Conservation (phyloP, 148 eudicot genomes). For the Silene latifolia region DNA sequence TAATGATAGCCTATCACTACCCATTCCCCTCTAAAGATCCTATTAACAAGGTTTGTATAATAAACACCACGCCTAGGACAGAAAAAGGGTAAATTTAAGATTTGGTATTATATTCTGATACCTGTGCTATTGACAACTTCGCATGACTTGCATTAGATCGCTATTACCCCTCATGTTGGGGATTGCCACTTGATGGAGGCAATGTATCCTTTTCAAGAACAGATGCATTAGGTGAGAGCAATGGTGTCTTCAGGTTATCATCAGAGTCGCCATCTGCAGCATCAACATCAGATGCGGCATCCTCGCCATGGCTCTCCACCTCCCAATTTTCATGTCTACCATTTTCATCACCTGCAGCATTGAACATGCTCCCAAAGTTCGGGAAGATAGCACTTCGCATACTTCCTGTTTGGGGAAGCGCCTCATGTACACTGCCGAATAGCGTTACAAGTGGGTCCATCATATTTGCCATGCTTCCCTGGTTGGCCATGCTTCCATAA, state of each 20-base stretch:
- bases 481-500: constrained; percentile 70
- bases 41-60: no score
- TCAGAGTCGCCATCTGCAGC: constrained; percentile 47
- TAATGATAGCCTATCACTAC: no score
- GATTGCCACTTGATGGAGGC: constrained; percentile 38
- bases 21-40: no score
- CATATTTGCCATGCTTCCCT: constrained; percentile 38
- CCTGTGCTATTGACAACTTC: constrained; percentile 32
- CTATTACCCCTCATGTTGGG: constrained; percentile 49
- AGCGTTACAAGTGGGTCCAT: constrained; percentile 82
- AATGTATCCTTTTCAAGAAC: constrained; percentile 48
- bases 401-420: constrained; percentile 55
- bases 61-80: no score
- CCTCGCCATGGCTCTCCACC: constrained; percentile 19
- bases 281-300: constrained; percentile 21
- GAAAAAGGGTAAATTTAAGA: no score
- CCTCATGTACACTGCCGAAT: constrained; percentile 78
- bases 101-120: no score
- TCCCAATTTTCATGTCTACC: constrained; percentile 47
- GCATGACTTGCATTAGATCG: constrained; percentile 43
- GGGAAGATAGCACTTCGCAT: constrained; percentile 60
- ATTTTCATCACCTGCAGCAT: no score
- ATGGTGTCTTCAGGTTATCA: constrained; percentile 58
- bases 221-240: constrained; percentile 56
- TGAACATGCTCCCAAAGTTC: constrained; percentile 73